Evolutionary conservation across 1,284 basidiomycete species (phyloP).

Genomic region (Somion occarium): DNA sequence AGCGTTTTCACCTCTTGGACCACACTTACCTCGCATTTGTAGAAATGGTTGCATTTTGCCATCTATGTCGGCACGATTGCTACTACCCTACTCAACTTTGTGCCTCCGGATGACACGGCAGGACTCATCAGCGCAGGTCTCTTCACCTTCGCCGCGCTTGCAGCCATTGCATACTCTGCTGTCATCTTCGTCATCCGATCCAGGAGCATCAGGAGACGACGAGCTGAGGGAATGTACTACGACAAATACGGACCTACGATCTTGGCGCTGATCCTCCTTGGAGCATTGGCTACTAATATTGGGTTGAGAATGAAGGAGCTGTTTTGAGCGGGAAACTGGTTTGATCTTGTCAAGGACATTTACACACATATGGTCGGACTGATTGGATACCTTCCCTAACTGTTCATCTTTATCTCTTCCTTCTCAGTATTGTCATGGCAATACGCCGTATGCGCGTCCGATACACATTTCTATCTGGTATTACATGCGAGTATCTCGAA

Average conservation of each 20-base stretch:
- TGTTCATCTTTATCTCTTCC: not conserved
- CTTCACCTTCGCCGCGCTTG: slow-evolving; percentile 88
- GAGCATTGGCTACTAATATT: slow-evolving; percentile 75
- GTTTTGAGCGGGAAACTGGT: no score
- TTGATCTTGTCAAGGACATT: no score
- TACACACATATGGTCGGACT: no score
- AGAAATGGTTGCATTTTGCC: slow-evolving; percentile 94
- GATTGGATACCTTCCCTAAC: no score
- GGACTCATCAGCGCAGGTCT: slow-evolving; percentile 83
- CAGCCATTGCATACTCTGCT: slow-evolving; percentile 86
- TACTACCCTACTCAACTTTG: slow-evolving; percentile 88
- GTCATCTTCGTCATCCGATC: slow-evolving; percentile 88
- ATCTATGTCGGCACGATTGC: slow-evolving; percentile 89
- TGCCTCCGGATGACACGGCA: slow-evolving; percentile 66
- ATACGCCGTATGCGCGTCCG: no score
- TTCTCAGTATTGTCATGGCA: no score
- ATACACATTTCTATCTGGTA: no score
- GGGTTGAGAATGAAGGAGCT: slow-evolving; percentile 43
- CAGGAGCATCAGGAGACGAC: slow-evolving; percentile 65
- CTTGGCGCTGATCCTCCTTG: slow-evolving; percentile 67
- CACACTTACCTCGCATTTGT: slow-evolving; percentile 2
- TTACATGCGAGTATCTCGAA: no score
- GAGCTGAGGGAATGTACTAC: slow-evolving; percentile 82
- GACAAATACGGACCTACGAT: slow-evolving; percentile 84
- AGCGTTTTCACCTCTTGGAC: not conserved